Evolutionary conservation across 1,284 basidiomycete species (phyloP), one percentile per base, ranked within the genome.

Genomic region (Irpex sp.): DNA sequence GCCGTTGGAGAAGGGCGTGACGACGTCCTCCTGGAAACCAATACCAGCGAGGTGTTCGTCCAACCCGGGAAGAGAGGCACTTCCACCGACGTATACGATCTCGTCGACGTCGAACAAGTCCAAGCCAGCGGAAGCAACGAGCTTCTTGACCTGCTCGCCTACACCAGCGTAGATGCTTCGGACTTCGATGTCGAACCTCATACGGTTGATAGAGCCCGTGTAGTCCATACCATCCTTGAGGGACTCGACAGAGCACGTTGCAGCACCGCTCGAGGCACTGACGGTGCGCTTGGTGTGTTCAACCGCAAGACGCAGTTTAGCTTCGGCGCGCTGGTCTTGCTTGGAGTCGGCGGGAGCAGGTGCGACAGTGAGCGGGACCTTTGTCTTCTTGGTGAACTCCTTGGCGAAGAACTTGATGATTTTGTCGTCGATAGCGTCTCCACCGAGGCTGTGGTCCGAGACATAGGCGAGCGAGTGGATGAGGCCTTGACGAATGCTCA

Each of bases 341-440:
- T 79, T 70, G n/a, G 85, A 79, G 4, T 77, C 76, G 17, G 85
- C 77, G 15, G 53, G 53, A 9, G 53, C 53, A 43, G 90, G 88
- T 47, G 83, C 80, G 67, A 84, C 88, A 13, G 83, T 77, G 47
- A 98, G 81, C 0, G 89, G 79, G 26, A 86, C 84, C 77, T 96
- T 96, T 47, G 91, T 95, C 83, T 98, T 99, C 78, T 98, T 98
- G 61, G 93, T 93, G 76, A 99, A 99, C 72, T 99, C 97, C 74
- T 96, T 92, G 61, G 94, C 89, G 76, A 99, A 98, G 82, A 93
- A 93, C 65, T 91, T 88, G 79, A 98, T 87, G 51, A 98, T 83
- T 68, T 89, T 86, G 62, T 87, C 84, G 77, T 96, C 95, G 70
- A 95, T 87, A 61, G 85, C 80, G 66, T 87, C 83, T 0, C 86